Evolutionary conservation across 345 rosid species (phyloP).

Genomic region (Conringia planisiliqua): DNA sequence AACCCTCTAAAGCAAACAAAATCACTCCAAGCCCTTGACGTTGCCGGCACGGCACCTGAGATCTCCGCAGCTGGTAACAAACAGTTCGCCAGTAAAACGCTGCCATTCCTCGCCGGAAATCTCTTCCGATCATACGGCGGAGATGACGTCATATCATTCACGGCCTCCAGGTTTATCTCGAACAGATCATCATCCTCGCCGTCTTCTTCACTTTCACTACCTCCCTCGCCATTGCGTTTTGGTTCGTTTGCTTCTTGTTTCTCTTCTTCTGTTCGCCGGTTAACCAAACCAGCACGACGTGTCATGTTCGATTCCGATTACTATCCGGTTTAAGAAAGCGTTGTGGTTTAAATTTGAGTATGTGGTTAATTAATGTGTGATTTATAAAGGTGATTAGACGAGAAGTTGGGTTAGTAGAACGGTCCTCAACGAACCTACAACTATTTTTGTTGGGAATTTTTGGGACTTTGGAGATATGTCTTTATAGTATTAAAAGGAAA

Average conservation of each 20-base stretch:
- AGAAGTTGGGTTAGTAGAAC: conserved; percentile 34
- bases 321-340: not conserved
- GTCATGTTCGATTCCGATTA: conserved; percentile 20
- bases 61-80: conserved; percentile 27
- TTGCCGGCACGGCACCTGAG: conserved; percentile 29
- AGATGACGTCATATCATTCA: not conserved
- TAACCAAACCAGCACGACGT: not conserved
- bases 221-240: not conserved
- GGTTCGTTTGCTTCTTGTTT: not conserved
- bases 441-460: conserved; percentile 30
- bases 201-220: conserved; percentile 14
- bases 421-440: conserved; percentile 48
- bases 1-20: not conserved
- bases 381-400: conserved; percentile 5
- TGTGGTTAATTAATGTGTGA: not conserved
- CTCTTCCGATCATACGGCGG: not conserved
- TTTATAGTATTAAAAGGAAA: too few relatives aligned
- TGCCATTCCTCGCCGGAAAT: conserved; percentile 20
- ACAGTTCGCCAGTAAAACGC: conserved; percentile 32
- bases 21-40: conserved; percentile 13
- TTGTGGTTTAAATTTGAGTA: not conserved
- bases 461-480: not conserved
- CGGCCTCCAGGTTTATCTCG: conserved; percentile 28
- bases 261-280: not conserved
- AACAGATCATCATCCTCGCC: conserved; percentile 29